Percentiles rank a stretch among this genome's conserved stretches.
These are phyloP conservation scores for Vigna radiata DNA, from an alignment of 306 rosid genomes.

Conservation along the genomic window DNA sequence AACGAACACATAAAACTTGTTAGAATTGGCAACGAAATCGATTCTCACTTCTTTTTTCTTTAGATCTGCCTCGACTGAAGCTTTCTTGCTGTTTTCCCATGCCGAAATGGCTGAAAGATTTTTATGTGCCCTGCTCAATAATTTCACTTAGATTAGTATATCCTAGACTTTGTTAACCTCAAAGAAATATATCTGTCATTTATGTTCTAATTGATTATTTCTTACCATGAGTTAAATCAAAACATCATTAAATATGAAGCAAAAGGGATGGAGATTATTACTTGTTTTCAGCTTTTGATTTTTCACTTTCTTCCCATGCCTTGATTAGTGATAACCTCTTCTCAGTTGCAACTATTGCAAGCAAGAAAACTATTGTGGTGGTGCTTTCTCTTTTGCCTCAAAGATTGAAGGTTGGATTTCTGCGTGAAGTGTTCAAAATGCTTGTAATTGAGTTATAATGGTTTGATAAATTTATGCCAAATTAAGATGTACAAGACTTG, in stretches of 20 bases:
- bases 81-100: constrained; percentile 88
- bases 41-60: constrained; percentile 62
- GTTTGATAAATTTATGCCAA: neutral
- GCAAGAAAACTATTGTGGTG: neutral
- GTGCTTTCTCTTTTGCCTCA: constrained; percentile 1
- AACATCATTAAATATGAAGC: neutral
- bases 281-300: constrained; percentile 57
- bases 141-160: constrained; percentile 27
- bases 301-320: constrained; percentile 60
- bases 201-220: neutral
- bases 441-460: neutral
- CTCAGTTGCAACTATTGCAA: constrained; percentile 49
- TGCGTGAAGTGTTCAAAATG: neutral
- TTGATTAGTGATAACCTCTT: constrained; percentile 49
- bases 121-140: constrained; percentile 72
- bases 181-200: neutral
- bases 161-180: constrained; percentile 16
- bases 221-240: neutral
- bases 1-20: neutral
- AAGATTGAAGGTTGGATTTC: neutral
- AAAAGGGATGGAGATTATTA: constrained; percentile 20
- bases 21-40: constrained; percentile 13
- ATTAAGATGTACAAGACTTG: neutral
- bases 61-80: constrained; percentile 71
- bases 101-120: constrained; percentile 64